Evolutionary conservation across 1,284 basidiomycete genomes (phyloP), one percentile per base, ranked within the genome.

Genomic region (Apiotrichum gamsii): DNA sequence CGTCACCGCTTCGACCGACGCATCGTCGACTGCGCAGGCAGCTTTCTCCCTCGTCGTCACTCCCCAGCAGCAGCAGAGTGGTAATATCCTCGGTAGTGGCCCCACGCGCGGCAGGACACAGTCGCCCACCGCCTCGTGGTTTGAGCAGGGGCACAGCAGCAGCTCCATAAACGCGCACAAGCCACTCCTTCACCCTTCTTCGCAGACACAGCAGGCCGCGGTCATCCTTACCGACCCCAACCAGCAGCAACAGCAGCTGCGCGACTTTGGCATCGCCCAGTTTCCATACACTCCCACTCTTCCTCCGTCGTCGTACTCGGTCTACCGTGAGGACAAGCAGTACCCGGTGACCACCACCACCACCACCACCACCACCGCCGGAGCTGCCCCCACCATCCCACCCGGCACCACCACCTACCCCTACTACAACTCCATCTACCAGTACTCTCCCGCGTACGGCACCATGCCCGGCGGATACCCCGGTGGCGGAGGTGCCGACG

Each of bases 351-450:
- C n/a, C n/a, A n/a, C n/a, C n/a, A n/a, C n/a, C n/a, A n/a, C n/a
- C n/a, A n/a, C n/a, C n/a, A n/a, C n/a, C n/a, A n/a, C n/a, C n/a
- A n/a, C n/a, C n/a, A n/a, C n/a, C n/a, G n/a, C n/a, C n/a, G n/a
- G n/a, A n/a, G n/a, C n/a, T n/a, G n/a, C n/a, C n/a, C n/a, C n/a
- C n/a, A n/a, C n/a, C n/a, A n/a, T n/a, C n/a, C n/a, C n/a, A n/a
- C 28, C 41, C 15, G 40, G 20, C 16, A 29, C 30, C 29, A 43
- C 42, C 30, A 21, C 35, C 21, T 42, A 51, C 31, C 40, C 31
- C 33, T 45, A 38, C 32, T 21, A 42, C n/a, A 29, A 31, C 29
- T 48, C 42, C 30, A 21, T 35, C 21, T 42, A 51, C 31, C 40
- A 33, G 39, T 45, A 38, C 32, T 21, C 38, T 11, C 36, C 21